Base-by-base conservation (phyloP, 345 rosid genomes). In the Lumnitzera racemosa region DNA sequence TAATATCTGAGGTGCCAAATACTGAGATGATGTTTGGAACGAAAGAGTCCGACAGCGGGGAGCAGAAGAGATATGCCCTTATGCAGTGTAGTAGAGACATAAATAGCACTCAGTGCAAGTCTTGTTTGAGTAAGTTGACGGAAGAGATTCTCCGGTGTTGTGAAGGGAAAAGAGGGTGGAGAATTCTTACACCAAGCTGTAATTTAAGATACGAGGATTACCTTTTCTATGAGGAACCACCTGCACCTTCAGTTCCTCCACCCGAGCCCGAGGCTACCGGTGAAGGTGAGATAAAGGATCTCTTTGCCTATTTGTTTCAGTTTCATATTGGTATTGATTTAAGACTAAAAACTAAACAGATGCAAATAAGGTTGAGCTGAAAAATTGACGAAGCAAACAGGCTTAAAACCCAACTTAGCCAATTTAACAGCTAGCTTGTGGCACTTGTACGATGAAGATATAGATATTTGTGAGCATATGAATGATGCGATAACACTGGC, bases 71-170 rank as follows among this genome's bases (percentile, higher is more conserved):
- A 43, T 80, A 68, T 59, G 79, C 72, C 9, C 7, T 80, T 63
- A 64, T 8, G 11, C 81, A 77, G 70, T 77, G 81, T 46, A 71
- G 55, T 15, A 72, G 72, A 60, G 81, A 80, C 58, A 24, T 80
- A 13, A 61, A 61, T n/a, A 50, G 67, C 0, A 60, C 51, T 20
- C 13, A 4, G 2, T 77, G 79, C 51, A 0, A 2, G 0, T 12
- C 50, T 16, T 80, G 84, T 65, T 57, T 80, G 71, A 16, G 0
- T 0, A 0, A 7, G 12, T 31, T 64, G 53, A 25, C 20, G 0
- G 11, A 64, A 0, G 10, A 13, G 11, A 31, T 23, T 8, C 4
- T 11, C 3, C 0, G 15, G 10, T 67, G 77, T 61, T 80, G 73
- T 64, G 57, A 55, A 50, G 47, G 20, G 31, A 74, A 24, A 60